Evolutionary conservation across 1,284 basidiomycete species (phyloP), one percentile per base, ranked within the genome.

Genomic region (Tilletia setariae): DNA sequence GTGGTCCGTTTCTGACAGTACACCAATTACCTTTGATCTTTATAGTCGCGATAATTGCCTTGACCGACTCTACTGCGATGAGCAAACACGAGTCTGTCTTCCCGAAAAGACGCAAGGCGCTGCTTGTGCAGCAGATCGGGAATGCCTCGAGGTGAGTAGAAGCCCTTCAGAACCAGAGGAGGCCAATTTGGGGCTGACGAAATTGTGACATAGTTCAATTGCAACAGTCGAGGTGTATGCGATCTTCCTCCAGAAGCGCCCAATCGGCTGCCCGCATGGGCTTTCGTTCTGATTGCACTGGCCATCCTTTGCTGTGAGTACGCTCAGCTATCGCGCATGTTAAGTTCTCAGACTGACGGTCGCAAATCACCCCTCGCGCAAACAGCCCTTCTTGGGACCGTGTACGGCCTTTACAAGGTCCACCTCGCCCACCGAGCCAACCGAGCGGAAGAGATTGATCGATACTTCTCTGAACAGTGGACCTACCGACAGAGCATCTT

Each of bases 401-500:
- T 70, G 16, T n/a, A 23, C 2, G 21, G 21, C 11, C 68, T 70
- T 32, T 68, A 68, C 28, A 59, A 63, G 9, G 44, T 67, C 9
- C 68, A 70, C 30, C n/a, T 35, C 15, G n/a, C 44, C 23, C 64
- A 70, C 47, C 59, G 68, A 1, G 63, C 62, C 28, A 59, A 42
- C 16, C 32, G 68, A 42, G 51, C 66, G 15, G 68, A 70, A 32
- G 68, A 70, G 65, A 68, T 70, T 23, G 66, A 68, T 21, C 65
- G 67, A 28, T 70, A 67, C 67, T 70, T 70, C 40, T 53, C 61
- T 43, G 68, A 70, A 35, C 68, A 70, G 40, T 70, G 68, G 68
- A 70, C 66, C 8, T 70, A 64, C 47, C 46, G 68, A 19, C 66
- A 70, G 43, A 35, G 28, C 11, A 70, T 70, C 43, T 25, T 68